Conservation (phyloP, 805 yeast species). For the Scheffersomyces coipomensis region DNA sequence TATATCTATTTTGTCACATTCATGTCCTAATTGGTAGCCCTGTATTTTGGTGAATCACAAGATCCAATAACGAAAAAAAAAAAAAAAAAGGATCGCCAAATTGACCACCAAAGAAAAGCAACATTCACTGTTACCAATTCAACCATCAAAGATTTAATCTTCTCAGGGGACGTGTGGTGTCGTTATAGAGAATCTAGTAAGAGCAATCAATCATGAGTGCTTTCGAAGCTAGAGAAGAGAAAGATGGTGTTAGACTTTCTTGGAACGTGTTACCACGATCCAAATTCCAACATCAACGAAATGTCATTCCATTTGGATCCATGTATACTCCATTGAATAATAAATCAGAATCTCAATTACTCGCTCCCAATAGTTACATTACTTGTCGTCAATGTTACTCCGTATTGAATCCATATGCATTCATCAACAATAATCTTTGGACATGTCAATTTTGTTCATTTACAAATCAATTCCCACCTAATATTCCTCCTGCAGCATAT, state of each 20-base stretch:
- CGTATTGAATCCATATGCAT: slow-evolving; percentile 52
- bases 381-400: slow-evolving; percentile 56
- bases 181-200: too few species aligned
- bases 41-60: too few species aligned
- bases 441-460: slow-evolving; percentile 55
- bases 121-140: too few species aligned
- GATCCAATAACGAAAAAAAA: too few species aligned
- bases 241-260: slow-evolving; percentile 70
- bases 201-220: too few species aligned
- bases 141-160: too few species aligned
- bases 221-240: slow-evolving; percentile 62
- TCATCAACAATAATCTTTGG: slow-evolving; percentile 42
- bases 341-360: slow-evolving; percentile 27
- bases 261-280: slow-evolving; percentile 66
- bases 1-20: too few species aligned
- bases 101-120: too few species aligned
- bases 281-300: slow-evolving; percentile 50
- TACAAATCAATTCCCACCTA: slow-evolving; percentile 40
- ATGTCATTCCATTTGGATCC: slow-evolving; percentile 55
- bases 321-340: slow-evolving; percentile 59
- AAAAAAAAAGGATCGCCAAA: too few species aligned
- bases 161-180: too few species aligned
- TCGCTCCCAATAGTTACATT: slow-evolving; percentile 33
- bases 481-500: slow-evolving; percentile 14
- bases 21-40: too few species aligned